Base-by-base conservation (phyloP, 371 early-diverging fungal species). In the Syncephalastrum sp. region DNA sequence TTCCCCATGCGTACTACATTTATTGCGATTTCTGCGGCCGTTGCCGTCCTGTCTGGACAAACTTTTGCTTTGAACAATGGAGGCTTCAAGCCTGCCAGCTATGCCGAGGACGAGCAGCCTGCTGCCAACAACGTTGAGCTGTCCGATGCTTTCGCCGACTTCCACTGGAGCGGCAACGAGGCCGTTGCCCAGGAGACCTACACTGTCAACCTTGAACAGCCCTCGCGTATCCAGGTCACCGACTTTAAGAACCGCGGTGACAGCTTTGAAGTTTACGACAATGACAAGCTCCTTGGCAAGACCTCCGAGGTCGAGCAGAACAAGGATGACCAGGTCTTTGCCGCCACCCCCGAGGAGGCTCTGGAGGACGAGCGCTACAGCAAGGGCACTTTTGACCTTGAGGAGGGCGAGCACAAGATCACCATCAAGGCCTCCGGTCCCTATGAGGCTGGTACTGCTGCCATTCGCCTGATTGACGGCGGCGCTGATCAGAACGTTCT, bases 161-260 rank as follows among this genome's bases (percentile, higher is more conserved):
- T 78, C 67, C 71, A 65, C 38, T 78, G 79, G 79, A 61, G 51
- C 8, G 75, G 74, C n/a, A 65, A 65, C 7, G 56, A 57, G 21
- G 49, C 68, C n/a, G 15, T 63, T 12, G 75, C 74, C 21, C 25
- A 51, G 27, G 74, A 78, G 56, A 49, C 71, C 1, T 78, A 69
- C 29, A 57, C 62, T 5, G n/a, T 73, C 25, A 50, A 60, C n/a
- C 53, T 69, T 33, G 70, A 72, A n/a, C 47, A 60, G 24, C 51
- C 68, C 10, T 61, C 71, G 13, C 64, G 63, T 42, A 67, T 78
- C 44, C 70, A 75, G 60, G 27, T 78, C 14, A 69, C 68, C 15
- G 79, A 78, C 42, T 78, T 61, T 55, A 75, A 78, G 68, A 70
- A 78, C 56, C 68, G 66, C 47, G 79, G 79, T 43, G 79, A 78